phyloP scores from a whole-genome alignment of 768 basidiomycete species.

The Hericium erinaceus region DNA sequence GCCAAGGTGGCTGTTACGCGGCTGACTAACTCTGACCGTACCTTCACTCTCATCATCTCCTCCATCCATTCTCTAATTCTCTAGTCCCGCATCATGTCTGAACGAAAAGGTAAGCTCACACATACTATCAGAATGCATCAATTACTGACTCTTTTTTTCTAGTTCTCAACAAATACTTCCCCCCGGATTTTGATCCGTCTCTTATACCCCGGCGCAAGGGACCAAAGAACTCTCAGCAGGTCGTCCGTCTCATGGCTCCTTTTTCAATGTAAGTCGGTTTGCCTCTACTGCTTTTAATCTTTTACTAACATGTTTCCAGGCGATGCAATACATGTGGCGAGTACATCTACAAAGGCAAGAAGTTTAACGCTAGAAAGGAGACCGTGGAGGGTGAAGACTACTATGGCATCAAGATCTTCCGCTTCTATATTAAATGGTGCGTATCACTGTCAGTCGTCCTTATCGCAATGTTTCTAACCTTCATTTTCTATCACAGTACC shows the following conservation, averaged over 20 bases:
- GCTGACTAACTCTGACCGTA: no score
- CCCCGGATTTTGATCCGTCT: constrained; percentile 96
- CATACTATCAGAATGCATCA: no score
- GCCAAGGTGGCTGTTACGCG: no score
- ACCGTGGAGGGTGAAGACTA: constrained; percentile 97
- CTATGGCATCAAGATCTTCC: constrained; percentile 94
- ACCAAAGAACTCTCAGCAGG: constrained; percentile 92
- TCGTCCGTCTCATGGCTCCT: constrained; percentile 97
- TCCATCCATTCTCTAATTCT: neutral
- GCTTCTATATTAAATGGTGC: constrained; percentile 88
- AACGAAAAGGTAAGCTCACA: constrained; percentile 57
- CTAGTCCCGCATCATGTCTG: constrained; percentile 51
- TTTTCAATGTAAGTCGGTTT: constrained; percentile 76
- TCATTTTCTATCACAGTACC: constrained; percentile 41
- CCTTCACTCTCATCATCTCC: neutral
- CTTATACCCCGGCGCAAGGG: constrained; percentile 88
- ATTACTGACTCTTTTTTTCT: neutral
- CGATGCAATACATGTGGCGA: constrained; percentile 94
- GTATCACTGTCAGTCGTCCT: constrained; percentile 25
- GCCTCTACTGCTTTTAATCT: neutral
- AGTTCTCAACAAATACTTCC: constrained; percentile 95
- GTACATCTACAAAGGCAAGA: constrained; percentile 99
- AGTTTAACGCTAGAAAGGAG: constrained; percentile 98
- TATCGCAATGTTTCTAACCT: constrained; percentile 12
- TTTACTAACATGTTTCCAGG: constrained; percentile 32